Evolutionary conservation across 306 rosid genomes (phyloP), one percentile per base, ranked within the genome.

Genomic region (Cicer chorassanicum): DNA sequence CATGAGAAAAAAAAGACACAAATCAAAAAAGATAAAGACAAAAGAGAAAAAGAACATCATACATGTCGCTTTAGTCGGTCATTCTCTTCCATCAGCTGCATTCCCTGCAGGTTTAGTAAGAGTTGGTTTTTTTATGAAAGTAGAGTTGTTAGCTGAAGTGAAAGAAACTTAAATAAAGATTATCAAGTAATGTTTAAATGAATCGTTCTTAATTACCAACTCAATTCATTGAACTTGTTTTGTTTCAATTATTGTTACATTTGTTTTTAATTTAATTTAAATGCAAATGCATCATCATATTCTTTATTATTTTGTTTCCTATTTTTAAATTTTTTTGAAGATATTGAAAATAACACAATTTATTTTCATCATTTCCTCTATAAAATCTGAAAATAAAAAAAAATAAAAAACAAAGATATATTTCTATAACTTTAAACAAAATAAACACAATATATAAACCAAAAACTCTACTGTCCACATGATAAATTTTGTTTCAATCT

Each of bases 61-160:
- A 92, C 96, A 62, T 86, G 89, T 50, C 78, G 86, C 72, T 79
- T 89, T 43, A 94, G 80, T 67, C 88, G 86, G 61, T 88, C 86
- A 57, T 94, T 92, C 85, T 94, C 99, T 79, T 90, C 90, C 80
- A 78, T 77, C 88, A 94, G 68, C 15, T 69, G 82, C 51, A 71
- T 45, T 11, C 92, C 97, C 99, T 94, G 87, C 74, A 81, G 49
- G 13, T 71, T 56, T 36, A 50, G 7, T 44, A 42, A 53, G 6
- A 55, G 7, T 40, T 39, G 14, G 7, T 51, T 51, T 8, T 8
- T 53, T 8, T 8, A 0, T 48, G 16, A 48, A 13, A 24, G 21
- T 57, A 42, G 6, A 57, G 6, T 50, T 48, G n/a, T 65, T 40
- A 76, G 67, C n/a, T 14, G 45, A 11, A 16, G 7, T 12, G 34